Percentiles rank a stretch among this genome's conserved stretches.
phyloP scores from a whole-genome alignment of 495 filamentous ascomycete species.

The Aspergillus diversus region DNA sequence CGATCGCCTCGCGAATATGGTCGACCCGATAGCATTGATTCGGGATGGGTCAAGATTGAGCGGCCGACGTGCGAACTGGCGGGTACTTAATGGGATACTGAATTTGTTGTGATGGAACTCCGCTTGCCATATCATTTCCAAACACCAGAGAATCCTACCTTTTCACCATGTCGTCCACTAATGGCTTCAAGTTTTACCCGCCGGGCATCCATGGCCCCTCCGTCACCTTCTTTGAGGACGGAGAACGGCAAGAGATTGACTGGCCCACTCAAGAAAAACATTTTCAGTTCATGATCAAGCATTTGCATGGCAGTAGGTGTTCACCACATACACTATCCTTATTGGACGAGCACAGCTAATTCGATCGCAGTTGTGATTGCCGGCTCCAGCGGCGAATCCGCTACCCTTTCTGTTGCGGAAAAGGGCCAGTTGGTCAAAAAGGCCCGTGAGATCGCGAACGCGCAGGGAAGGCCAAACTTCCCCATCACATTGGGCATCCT shows the following conservation, averaged over 20 bases:
- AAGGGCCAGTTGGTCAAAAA: neutral
- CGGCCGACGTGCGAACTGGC: neutral
- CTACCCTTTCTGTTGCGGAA: neutral
- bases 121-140: neutral
- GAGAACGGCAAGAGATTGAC: neutral
- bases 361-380: neutral
- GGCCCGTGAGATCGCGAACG: neutral
- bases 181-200: neutral
- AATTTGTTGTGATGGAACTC: neutral
- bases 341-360: neutral
- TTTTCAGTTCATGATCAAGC: neutral
- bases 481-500: slow-evolving; percentile 3
- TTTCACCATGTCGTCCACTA: neutral
- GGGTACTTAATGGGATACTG: neutral
- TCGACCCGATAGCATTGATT: no score
- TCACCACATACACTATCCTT: neutral
- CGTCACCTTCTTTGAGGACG: neutral
- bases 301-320: neutral
- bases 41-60: no score
- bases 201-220: neutral
- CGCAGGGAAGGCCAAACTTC: neutral
- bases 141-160: neutral
- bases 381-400: neutral
- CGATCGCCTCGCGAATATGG: neutral
- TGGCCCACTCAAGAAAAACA: neutral